Conservation (phyloP, 176 grass and related monocot genomes). For the Triticum aestivum region IWGSC_CS_RefSeq_v2.1 NC_057796.1:220315373-220315872, state of each 20-base stretch:
- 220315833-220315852: conserved; percentile 56
- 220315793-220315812: conserved; percentile 87
- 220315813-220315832: conserved; percentile 90
- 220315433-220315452: background rate
- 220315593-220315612: background rate
- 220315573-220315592: background rate
- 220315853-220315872: background rate
- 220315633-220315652: background rate
- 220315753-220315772: conserved; percentile 91
- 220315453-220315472: background rate
- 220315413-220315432: background rate
- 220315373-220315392: background rate
- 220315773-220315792: conserved; percentile 75
- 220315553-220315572: background rate
- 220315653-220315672: conserved; percentile 3
- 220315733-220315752: conserved; percentile 92
- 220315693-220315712: background rate
- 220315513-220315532: background rate
- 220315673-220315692: background rate
- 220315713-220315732: conserved; percentile 61
- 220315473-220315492: background rate
- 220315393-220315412: background rate
- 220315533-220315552: background rate
- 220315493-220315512: background rate
- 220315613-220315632: background rate